These are phyloP conservation scores for Populus tomentosa DNA, from an alignment of 441 rosid genomes.

Conservation along the genomic window DNA sequence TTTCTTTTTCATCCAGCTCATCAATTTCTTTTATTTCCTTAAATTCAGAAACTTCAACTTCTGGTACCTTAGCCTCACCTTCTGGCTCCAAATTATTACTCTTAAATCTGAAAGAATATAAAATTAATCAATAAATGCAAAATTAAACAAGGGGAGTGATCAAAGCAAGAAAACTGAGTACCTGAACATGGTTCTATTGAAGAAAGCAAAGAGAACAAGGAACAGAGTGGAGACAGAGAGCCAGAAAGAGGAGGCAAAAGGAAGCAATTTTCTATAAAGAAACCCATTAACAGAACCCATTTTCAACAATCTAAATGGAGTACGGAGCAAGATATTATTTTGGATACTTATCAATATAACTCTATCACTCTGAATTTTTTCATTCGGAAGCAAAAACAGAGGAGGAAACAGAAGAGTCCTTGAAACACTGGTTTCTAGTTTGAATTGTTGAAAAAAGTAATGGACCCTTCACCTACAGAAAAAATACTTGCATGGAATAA, in stretches of 20 bases:
- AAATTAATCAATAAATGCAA: not conserved
- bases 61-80: constrained; percentile 24
- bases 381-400: constrained; percentile 44
- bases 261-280: constrained; percentile 30
- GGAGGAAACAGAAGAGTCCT: constrained; percentile 26
- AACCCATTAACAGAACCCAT: constrained; percentile 35
- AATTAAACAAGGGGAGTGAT: not conserved
- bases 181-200: constrained; percentile 38
- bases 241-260: constrained; percentile 33
- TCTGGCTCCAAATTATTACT: constrained; percentile 13
- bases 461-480: constrained; percentile 49
- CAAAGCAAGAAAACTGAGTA: constrained; percentile 15
- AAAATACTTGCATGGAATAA: constrained; percentile 17
- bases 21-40: not conserved
- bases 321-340: constrained; percentile 10
- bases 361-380: constrained; percentile 30
- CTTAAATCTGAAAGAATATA: constrained; percentile 19
- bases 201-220: constrained; percentile 30
- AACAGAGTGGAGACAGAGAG: constrained; percentile 40
- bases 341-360: constrained; percentile 32
- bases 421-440: constrained; percentile 32
- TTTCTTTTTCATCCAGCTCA: constrained; percentile 9
- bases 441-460: constrained; percentile 35
- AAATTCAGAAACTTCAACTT: not conserved
- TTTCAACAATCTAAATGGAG: constrained; percentile 21